Percentiles rank a stretch among this genome's conserved stretches.
phyloP scores from a whole-genome alignment of 441 rosid genomes.

The Populus hybrid region DNA sequence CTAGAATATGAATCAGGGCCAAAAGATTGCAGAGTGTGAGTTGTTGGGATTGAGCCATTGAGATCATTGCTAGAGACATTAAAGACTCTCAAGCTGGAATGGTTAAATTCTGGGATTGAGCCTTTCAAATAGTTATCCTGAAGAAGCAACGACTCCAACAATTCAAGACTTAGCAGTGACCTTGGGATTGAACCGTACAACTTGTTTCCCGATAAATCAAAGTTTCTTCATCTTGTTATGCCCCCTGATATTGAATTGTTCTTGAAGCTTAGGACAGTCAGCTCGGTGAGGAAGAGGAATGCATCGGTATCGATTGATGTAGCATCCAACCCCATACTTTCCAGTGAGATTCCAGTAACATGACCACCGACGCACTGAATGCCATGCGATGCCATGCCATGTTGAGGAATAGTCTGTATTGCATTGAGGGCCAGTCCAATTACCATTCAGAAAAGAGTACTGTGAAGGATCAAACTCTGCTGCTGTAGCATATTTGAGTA shows the following conservation, averaged over 20 bases:
- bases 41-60: slow-evolving; percentile 36
- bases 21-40: slow-evolving; percentile 30
- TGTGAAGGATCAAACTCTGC: too few relatives aligned
- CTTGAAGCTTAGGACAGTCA: slow-evolving; percentile 34
- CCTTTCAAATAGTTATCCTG: slow-evolving; percentile 46
- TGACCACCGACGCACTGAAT: slow-evolving; percentile 33
- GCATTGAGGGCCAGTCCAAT: slow-evolving; percentile 52
- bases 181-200: slow-evolving; percentile 33
- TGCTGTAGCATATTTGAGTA: too few relatives aligned
- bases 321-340: slow-evolving; percentile 34
- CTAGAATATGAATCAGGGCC: slow-evolving; percentile 21
- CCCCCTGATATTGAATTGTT: slow-evolving; percentile 41
- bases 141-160: slow-evolving; percentile 38
- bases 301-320: slow-evolving; percentile 17
- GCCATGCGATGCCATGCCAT: slow-evolving; percentile 56
- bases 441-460: slow-evolving; percentile 29
- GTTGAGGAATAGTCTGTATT: slow-evolving; percentile 15
- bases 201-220: slow-evolving; percentile 41
- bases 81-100: slow-evolving; percentile 28
- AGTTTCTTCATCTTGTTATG: slow-evolving; percentile 26
- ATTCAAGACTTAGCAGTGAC: slow-evolving; percentile 24
- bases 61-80: slow-evolving; percentile 48
- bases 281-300: slow-evolving; percentile 32
- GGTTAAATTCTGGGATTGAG: slow-evolving; percentile 34
- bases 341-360: slow-evolving; percentile 34